Percentiles rank a stretch among this genome's conserved stretches.
Evolutionary conservation across 2,329 filamentous ascomycete species (phyloP).

Genomic region (Botrytis cinerea): DNA sequence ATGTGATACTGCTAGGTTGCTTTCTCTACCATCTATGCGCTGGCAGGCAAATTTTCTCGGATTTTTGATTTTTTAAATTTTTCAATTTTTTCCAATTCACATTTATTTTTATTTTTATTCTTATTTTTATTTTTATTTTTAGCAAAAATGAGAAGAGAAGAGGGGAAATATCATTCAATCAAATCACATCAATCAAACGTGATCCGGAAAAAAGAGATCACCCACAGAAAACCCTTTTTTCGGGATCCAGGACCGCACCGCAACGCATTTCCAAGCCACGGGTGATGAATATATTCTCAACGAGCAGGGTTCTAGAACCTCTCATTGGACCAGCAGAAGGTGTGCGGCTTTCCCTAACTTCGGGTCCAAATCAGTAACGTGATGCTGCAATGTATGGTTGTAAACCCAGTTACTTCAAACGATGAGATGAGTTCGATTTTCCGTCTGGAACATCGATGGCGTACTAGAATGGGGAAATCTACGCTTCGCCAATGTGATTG

Average conservation of each 20-base stretch:
- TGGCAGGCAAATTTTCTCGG: constrained; percentile 25
- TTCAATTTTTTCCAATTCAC: too few relatives aligned
- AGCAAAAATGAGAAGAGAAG: neutral
- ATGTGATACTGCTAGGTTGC: neutral
- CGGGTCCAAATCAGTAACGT: constrained; percentile 37
- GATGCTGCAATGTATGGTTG: constrained; percentile 37
- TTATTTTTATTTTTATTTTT: neutral
- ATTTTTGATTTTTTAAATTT: neutral
- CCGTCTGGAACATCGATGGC: constrained; percentile 8
- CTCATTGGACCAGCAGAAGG: constrained; percentile 33
- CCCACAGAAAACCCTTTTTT: constrained; percentile 22
- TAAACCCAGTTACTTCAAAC: constrained; percentile 24
- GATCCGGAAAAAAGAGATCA: neutral
- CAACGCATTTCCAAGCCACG: constrained; percentile 14
- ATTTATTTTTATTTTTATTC: neutral
- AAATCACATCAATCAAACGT: neutral
- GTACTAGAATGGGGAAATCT: neutral
- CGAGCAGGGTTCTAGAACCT: constrained; percentile 32
- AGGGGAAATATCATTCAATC: neutral
- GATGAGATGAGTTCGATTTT: neutral
- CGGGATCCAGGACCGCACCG: neutral
- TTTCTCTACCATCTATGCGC: constrained; percentile 15
- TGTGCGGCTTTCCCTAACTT: constrained; percentile 29
- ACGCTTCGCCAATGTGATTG: neutral
- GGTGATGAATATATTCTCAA: neutral